Percentiles rank a stretch among this genome's conserved stretches.
These are phyloP conservation scores for Alternaria sp. DNA, from an alignment of 2,329 filamentous ascomycete genomes.

Conservation along the genomic window DNA sequence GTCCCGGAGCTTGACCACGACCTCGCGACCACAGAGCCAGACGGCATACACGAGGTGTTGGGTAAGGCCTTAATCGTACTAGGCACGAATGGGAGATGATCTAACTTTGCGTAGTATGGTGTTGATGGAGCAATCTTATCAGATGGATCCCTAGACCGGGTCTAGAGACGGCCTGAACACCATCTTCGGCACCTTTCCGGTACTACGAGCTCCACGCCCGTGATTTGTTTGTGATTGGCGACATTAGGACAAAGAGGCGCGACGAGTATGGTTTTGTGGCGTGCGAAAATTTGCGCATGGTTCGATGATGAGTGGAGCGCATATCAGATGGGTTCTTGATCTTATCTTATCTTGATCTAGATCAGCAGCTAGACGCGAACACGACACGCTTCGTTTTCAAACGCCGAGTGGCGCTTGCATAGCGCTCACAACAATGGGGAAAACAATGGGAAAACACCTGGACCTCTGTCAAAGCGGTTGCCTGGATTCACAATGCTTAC, in stretches of 20 bases:
- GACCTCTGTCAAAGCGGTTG: neutral
- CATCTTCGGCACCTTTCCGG: neutral
- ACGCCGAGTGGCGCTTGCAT: neutral
- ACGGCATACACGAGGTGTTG: neutral
- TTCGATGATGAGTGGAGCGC: slow-evolving; percentile 5
- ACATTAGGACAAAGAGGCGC: neutral
- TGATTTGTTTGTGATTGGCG: neutral
- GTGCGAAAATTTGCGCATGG: slow-evolving; percentile 13
- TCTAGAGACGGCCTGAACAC: neutral
- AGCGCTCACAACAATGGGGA: neutral
- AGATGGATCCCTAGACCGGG: slow-evolving; percentile 13
- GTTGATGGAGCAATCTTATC: slow-evolving; percentile 24
- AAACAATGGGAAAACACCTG: neutral
- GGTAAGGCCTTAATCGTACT: neutral
- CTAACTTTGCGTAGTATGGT: neutral
- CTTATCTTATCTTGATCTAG: slow-evolving; percentile 32
- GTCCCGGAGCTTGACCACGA: slow-evolving; percentile 7
- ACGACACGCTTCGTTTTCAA: neutral
- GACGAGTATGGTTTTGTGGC: slow-evolving; percentile 1
- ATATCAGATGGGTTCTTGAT: slow-evolving; percentile 4
- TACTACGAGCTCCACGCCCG: neutral
- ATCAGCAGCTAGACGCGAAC: slow-evolving; percentile 2
- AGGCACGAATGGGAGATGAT: neutral
- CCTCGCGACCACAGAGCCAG: neutral
- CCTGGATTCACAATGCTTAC: neutral